phyloP scores from a whole-genome alignment of 2,329 filamentous ascomycete genomes.

The Ascochyta fabae region DNA sequence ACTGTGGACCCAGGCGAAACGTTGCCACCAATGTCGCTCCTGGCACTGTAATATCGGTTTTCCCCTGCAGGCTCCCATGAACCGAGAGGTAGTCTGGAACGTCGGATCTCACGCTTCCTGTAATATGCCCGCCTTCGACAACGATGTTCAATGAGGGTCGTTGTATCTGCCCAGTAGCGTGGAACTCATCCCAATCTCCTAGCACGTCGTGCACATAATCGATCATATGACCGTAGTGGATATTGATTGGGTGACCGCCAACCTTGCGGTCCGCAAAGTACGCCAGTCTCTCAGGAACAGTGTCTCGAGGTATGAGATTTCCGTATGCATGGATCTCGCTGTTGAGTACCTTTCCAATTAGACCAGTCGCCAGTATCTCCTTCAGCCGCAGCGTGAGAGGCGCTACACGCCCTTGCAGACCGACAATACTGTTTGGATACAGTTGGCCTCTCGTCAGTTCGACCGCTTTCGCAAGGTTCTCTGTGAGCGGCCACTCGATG shows the following conservation, averaged over 20 bases:
- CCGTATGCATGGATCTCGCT: conserved; percentile 22
- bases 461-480: conserved; percentile 44
- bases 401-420: conserved; percentile 53
- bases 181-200: conserved; percentile 22
- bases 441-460: conserved; percentile 45
- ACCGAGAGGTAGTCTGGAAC: conserved; percentile 56
- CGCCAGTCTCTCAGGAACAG: conserved; percentile 17
- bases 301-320: conserved; percentile 16
- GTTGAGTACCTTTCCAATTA: conserved; percentile 52
- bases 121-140: conserved; percentile 2
- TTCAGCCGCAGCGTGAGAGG: conserved; percentile 50
- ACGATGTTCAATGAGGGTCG: conserved; percentile 18
- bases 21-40: conserved; percentile 18
- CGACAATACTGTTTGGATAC: conserved; percentile 43
- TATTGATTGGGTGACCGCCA: conserved; percentile 27
- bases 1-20: conserved; percentile 24
- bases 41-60: not conserved
- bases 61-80: conserved; percentile 39
- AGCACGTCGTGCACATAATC: conserved; percentile 30
- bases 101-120: conserved; percentile 36
- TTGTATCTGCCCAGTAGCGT: conserved; percentile 27
- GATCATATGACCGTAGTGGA: conserved; percentile 29
- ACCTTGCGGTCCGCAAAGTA: conserved; percentile 27
- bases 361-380: conserved; percentile 47
- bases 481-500: conserved; percentile 59